Evolutionary conservation across 257 asterid genomes (phyloP).

Genomic region (Buddleja alternifolia): DNA sequence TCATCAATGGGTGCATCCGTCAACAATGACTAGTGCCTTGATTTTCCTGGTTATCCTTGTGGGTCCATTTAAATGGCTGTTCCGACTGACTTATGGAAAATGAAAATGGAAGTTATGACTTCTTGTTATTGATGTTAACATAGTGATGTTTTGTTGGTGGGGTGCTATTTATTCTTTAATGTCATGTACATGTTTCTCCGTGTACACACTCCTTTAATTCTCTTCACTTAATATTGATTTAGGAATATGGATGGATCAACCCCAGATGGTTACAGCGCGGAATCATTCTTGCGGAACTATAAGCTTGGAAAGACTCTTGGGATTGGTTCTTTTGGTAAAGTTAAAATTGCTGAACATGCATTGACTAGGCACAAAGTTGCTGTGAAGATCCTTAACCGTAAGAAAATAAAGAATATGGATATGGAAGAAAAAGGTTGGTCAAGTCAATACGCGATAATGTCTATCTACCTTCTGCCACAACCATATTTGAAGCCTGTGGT

Average conservation of each 20-base stretch:
- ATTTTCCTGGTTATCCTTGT: constrained; percentile 17
- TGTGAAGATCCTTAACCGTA: constrained; percentile 90
- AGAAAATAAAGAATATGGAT: constrained; percentile 85
- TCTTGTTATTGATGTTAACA: neutral
- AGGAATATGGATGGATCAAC: constrained; percentile 72
- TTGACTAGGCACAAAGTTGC: constrained; percentile 88
- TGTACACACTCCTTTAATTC: neutral
- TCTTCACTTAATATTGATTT: constrained; percentile 7
- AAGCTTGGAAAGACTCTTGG: constrained; percentile 96
- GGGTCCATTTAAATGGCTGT: constrained; percentile 1
- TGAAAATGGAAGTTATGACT: constrained; percentile 12
- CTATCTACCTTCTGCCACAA: constrained; percentile 19
- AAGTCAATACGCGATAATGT: constrained; percentile 44
- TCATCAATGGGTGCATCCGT: constrained; percentile 5
- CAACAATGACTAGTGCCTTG: neutral
- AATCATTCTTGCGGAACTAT: constrained; percentile 72
- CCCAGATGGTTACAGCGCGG: constrained; percentile 64
- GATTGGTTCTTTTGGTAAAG: constrained; percentile 90
- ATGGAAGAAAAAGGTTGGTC: constrained; percentile 88
- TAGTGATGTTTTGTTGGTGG: neutral
- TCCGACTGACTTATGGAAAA: neutral
- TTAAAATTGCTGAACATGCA: constrained; percentile 83
- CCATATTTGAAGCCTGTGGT: constrained; percentile 18
- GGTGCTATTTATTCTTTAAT: constrained; percentile 13
- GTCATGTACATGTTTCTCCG: neutral